These are phyloP conservation scores for Cercospora sesami DNA, from an alignment of 2,329 filamentous ascomycete species.

Conservation along the genomic window DNA sequence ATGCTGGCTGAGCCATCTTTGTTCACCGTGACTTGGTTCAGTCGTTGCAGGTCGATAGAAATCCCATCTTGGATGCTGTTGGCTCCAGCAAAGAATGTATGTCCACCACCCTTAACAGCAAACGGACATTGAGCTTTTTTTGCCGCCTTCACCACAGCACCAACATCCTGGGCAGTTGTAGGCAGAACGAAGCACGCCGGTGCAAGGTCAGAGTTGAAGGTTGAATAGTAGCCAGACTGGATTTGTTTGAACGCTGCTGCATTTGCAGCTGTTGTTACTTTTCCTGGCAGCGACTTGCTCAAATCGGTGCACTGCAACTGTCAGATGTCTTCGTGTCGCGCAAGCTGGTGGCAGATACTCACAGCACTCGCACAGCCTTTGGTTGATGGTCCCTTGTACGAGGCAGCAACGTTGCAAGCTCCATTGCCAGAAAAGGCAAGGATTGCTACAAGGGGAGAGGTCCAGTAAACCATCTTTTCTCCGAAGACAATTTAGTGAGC, in stretches of 20 bases:
- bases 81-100: constrained; percentile 29
- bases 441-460: not conserved
- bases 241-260: not conserved
- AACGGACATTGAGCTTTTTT: constrained; percentile 29
- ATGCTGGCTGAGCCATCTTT: constrained; percentile 7
- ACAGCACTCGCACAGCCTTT: not conserved
- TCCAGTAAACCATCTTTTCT: not conserved
- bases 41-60: constrained; percentile 29
- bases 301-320: not conserved
- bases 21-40: constrained; percentile 23
- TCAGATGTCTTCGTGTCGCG: not conserved
- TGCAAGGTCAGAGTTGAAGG: constrained; percentile 16
- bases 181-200: constrained; percentile 27
- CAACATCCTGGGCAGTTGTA: constrained; percentile 16
- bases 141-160: constrained; percentile 12
- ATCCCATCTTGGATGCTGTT: constrained; percentile 34
- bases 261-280: not conserved
- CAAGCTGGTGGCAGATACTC: not conserved
- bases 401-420: not conserved
- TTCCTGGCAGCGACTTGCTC: not conserved
- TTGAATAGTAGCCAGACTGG: constrained; percentile 21
- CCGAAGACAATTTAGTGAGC: not conserved
- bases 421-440: not conserved
- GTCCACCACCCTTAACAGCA: constrained; percentile 35
- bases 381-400: not conserved